Percentiles rank a stretch among this genome's conserved stretches.
phyloP scores from a whole-genome alignment of 352 stramenopile genomes.

The Globisporangium paddicum region DNA sequence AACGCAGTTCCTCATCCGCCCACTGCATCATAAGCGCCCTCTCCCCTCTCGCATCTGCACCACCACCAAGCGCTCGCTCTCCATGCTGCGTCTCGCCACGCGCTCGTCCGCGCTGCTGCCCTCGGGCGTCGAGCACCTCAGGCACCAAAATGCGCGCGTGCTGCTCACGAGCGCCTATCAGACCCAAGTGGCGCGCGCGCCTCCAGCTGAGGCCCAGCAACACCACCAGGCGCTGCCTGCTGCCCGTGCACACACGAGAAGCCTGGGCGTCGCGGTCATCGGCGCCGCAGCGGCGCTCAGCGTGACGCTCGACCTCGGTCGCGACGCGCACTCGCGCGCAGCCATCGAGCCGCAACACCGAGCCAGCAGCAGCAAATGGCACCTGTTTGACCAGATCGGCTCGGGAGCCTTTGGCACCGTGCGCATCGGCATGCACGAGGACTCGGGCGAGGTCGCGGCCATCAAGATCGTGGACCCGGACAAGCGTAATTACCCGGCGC shows the following conservation, averaged over 20 bases:
- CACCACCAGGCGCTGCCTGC: not conserved
- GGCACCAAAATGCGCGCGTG: constrained; percentile 5
- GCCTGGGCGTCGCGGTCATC: constrained; percentile 41
- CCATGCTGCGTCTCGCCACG: constrained; percentile 2
- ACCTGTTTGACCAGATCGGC: constrained; percentile 71
- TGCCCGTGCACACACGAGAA: constrained; percentile 2
- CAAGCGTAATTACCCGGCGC: constrained; percentile 33
- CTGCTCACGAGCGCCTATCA: constrained; percentile 11
- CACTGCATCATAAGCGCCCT: not conserved
- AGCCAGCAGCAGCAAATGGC: constrained; percentile 29
- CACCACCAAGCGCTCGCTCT: not conserved
- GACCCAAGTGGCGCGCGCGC: constrained; percentile 1
- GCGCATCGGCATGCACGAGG: constrained; percentile 56
- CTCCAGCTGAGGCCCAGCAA: not conserved
- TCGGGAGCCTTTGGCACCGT: constrained; percentile 68
- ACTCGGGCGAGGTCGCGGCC: constrained; percentile 63
- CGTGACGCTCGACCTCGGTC: constrained; percentile 26
- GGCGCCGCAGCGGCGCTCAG: constrained; percentile 46
- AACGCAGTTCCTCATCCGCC: not conserved
- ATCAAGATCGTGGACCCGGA: constrained; percentile 68
- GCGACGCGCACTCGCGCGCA: constrained; percentile 32
- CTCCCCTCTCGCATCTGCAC: not conserved
- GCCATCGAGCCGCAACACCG: constrained; percentile 23
- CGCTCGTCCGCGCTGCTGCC: not conserved
- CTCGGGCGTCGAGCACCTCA: not conserved